Evolutionary conservation across 1,139 yeast genomes (phyloP).

Genomic region (Kazachstania sp.): DNA sequence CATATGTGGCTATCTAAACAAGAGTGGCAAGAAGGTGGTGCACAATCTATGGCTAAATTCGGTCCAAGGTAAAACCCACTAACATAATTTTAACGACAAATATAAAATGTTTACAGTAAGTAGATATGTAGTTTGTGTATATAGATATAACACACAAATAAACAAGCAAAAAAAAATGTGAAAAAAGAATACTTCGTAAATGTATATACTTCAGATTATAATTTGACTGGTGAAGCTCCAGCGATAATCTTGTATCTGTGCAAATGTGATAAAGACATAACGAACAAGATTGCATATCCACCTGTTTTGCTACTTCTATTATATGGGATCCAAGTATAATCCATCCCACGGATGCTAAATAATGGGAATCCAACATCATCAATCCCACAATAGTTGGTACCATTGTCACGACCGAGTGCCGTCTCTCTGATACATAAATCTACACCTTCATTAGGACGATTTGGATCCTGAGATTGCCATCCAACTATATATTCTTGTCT

Average conservation of each 20-base stretch:
- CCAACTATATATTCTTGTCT: constrained; percentile 34
- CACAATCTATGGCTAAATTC: constrained; percentile 70
- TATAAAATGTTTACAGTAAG: background rate
- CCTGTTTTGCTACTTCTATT: constrained; percentile 6
- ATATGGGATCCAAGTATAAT: constrained; percentile 14
- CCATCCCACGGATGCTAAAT: constrained; percentile 16
- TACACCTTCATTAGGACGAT: background rate
- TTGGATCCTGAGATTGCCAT: constrained; percentile 18
- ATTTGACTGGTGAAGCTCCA: background rate
- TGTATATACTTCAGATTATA: background rate
- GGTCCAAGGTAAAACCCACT: constrained; percentile 66
- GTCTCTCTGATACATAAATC: constrained; percentile 6
- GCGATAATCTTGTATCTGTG: constrained; percentile 9
- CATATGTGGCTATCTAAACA: constrained; percentile 96
- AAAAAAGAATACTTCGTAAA: background rate
- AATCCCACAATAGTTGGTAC: constrained; percentile 8
- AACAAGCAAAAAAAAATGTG: background rate
- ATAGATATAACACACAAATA: background rate
- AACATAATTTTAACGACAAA: background rate
- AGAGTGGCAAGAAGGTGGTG: constrained; percentile 97
- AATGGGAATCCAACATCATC: constrained; percentile 17
- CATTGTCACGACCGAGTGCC: background rate
- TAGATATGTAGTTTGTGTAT: background rate
- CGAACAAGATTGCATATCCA: constrained; percentile 14
- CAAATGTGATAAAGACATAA: constrained; percentile 1